Conservation (phyloP, 2,329 filamentous ascomycete species). For the Lecanicillium sp. region DNA sequence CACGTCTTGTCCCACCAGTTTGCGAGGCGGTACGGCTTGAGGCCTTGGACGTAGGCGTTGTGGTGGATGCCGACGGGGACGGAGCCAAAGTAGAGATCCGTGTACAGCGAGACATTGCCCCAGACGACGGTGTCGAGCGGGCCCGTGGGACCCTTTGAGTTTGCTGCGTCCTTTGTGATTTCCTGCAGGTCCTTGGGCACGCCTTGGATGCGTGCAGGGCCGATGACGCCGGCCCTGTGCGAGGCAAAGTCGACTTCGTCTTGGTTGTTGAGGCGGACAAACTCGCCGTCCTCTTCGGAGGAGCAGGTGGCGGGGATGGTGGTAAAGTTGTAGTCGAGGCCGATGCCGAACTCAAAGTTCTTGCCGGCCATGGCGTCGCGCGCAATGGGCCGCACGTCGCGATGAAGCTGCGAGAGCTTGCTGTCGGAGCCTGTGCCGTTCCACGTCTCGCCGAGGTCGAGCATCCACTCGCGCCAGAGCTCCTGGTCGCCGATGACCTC, state of each 20-base stretch:
- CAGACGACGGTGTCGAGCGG: constrained; percentile 16
- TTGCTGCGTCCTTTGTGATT: not conserved
- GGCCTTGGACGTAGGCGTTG: constrained; percentile 24
- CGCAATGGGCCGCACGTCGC: constrained; percentile 17
- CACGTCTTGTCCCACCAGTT: constrained; percentile 29
- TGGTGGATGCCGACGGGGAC: constrained; percentile 28
- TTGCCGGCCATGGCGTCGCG: constrained; percentile 18
- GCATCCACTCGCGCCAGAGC: constrained; percentile 25
- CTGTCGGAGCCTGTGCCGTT: constrained; percentile 17
- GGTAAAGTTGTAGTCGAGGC: constrained; percentile 28
- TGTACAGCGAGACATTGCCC: constrained; percentile 25
- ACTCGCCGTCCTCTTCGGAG: constrained; percentile 26
- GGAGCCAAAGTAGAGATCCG: constrained; percentile 27
- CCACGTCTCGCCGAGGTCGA: constrained; percentile 21
- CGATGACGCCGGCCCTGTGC: constrained; percentile 21
- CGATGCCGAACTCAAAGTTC: constrained; percentile 29
- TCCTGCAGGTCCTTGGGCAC: constrained; percentile 19
- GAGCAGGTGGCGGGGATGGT: constrained; percentile 28
- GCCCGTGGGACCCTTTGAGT: constrained; percentile 3
- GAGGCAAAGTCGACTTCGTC: constrained; percentile 16
- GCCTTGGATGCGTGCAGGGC: constrained; percentile 17
- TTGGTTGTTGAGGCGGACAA: constrained; percentile 20
- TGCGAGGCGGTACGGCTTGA: constrained; percentile 22
- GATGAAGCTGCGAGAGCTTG: constrained; percentile 8
- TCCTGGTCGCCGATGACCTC: constrained; percentile 31